These are phyloP conservation scores for Piper betle DNA, from an alignment of 164 flowering plant genomes.

Conservation along the genomic window DNA sequence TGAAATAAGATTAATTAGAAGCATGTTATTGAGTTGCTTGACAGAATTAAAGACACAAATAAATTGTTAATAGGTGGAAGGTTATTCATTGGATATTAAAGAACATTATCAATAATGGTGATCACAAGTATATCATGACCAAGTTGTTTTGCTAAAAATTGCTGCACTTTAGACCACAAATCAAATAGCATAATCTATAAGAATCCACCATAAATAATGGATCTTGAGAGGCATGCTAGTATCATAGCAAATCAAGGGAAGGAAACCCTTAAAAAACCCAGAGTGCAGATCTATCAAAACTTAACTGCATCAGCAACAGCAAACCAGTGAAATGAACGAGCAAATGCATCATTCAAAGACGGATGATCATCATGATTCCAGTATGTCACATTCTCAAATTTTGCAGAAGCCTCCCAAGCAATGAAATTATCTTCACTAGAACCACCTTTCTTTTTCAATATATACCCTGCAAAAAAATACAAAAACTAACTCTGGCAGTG, in stretches of 20 bases:
- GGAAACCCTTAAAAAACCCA: no score
- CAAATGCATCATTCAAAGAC: slow-evolving; percentile 52
- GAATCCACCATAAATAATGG: no score
- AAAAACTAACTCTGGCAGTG: not conserved
- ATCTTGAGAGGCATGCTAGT: not conserved
- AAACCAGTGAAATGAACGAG: slow-evolving; percentile 73
- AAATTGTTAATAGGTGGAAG: no score
- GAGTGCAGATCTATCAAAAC: slow-evolving; percentile 1
- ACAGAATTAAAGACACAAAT: not conserved
- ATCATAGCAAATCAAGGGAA: no score
- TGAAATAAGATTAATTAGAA: not conserved
- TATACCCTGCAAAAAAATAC: slow-evolving; percentile 33
- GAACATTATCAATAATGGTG: no score
- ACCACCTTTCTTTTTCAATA: slow-evolving; percentile 45
- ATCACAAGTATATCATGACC: no score
- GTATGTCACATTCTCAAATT: slow-evolving; percentile 41
- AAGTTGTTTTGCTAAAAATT: no score
- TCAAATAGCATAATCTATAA: no score
- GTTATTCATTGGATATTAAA: not conserved
- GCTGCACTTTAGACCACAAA: no score
- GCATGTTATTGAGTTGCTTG: not conserved
- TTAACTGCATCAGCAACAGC: slow-evolving; percentile 73
- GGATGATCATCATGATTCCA: slow-evolving; percentile 90
- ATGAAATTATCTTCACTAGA: slow-evolving; percentile 19
- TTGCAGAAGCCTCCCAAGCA: slow-evolving; percentile 58